A percentile compares a stretch with the other conserved stretches of the same genome.
These are phyloP conservation scores for Chalciporus chontae DNA, from an alignment of 768 basidiomycete genomes.

Conservation along the genomic window DNA sequence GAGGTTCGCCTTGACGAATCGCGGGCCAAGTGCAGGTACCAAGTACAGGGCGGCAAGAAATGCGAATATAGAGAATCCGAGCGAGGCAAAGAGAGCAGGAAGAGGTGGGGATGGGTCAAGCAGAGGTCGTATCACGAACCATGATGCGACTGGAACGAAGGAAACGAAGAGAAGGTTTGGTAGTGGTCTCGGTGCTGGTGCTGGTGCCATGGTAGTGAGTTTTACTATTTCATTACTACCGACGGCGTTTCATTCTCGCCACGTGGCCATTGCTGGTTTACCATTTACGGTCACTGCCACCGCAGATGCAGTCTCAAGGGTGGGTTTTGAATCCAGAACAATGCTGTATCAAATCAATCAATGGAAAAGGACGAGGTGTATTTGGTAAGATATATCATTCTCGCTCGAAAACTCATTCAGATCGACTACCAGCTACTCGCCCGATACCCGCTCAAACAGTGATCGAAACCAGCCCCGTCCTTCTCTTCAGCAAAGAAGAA, in stretches of 20 bases:
- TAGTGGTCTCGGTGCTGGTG: slow-evolving; percentile 44
- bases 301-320: too few relatives aligned
- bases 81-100: slow-evolving; percentile 69
- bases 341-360: slow-evolving; percentile 42
- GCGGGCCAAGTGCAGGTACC: slow-evolving; percentile 78
- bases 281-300: slow-evolving; percentile 11
- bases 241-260: not conserved
- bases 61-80: slow-evolving; percentile 84
- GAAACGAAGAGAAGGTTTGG: slow-evolving; percentile 50
- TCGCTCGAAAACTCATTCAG: not conserved
- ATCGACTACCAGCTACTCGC: slow-evolving; percentile 31
- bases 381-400: slow-evolving; percentile 44
- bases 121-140: slow-evolving; percentile 72
- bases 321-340: slow-evolving; percentile 43
- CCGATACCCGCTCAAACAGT: slow-evolving; percentile 50
- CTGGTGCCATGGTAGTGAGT: slow-evolving; percentile 26
- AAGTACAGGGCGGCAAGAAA: slow-evolving; percentile 73
- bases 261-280: slow-evolving; percentile 12
- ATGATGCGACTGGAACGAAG: slow-evolving; percentile 63
- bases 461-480: slow-evolving; percentile 83
- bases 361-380: slow-evolving; percentile 59
- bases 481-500: slow-evolving; percentile 70
- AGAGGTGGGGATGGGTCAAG: slow-evolving; percentile 66
- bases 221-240: too few relatives aligned
- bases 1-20: slow-evolving; percentile 78